Conservation (phyloP, 1,284 basidiomycete species). For the Puccinia polysora region DNA sequence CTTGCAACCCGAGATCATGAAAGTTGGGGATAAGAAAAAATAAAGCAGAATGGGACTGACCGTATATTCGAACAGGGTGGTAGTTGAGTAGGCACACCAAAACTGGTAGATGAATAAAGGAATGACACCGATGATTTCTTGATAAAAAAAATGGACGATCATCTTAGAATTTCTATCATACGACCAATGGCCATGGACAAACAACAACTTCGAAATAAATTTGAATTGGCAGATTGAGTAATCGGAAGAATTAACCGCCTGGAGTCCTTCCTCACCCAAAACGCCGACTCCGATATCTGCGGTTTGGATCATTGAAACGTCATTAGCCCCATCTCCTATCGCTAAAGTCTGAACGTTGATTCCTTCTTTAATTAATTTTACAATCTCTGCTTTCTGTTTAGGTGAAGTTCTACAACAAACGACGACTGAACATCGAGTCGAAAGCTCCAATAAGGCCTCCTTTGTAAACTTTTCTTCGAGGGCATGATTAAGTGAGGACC, state of each 20-base stretch:
- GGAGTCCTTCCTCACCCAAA: conserved; percentile 88
- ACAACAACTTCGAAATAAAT: conserved; percentile 77
- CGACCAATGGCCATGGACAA: conserved; percentile 97
- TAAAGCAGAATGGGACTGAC: not conserved
- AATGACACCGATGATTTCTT: conserved; percentile 91
- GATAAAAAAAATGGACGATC: conserved; percentile 98
- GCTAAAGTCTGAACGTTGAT: conserved; percentile 84
- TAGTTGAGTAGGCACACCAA: conserved; percentile 89
- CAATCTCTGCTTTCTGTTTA: conserved; percentile 89
- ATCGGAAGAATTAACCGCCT: conserved; percentile 94
- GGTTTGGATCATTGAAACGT: conserved; percentile 91
- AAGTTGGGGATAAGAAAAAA: not conserved
- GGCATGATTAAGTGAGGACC: conserved; percentile 67
- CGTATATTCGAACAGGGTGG: conserved; percentile 50
- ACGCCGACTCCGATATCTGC: conserved; percentile 95
- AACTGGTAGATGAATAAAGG: conserved; percentile 98
- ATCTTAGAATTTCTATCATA: conserved; percentile 89
- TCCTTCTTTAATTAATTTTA: conserved; percentile 84
- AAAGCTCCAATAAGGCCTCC: conserved; percentile 72
- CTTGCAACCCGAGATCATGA: too few relatives aligned
- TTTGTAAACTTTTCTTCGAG: conserved; percentile 66
- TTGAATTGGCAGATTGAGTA: conserved; percentile 96
- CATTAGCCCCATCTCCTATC: conserved; percentile 94
- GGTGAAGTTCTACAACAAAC: conserved; percentile 96
- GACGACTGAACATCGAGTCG: conserved; percentile 85